Conservation (phyloP, 768 basidiomycete genomes). For the Serendipita vermifera region DNA sequence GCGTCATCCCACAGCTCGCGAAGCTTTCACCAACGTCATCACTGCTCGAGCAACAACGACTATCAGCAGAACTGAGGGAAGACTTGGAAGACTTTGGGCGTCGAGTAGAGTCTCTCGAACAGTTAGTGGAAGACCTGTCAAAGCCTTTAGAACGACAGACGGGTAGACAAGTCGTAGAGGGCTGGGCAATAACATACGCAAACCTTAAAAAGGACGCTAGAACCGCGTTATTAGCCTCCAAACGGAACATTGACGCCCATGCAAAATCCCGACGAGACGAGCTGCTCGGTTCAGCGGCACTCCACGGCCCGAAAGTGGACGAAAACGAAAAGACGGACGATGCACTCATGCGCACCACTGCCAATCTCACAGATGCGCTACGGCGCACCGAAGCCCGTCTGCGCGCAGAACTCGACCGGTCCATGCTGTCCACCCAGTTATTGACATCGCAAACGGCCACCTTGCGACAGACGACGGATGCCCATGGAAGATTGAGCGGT, state of each 20-base stretch:
- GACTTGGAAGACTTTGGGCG: slow-evolving; percentile 51
- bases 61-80: slow-evolving; percentile 61
- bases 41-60: slow-evolving; percentile 52
- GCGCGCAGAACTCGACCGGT: slow-evolving; percentile 86
- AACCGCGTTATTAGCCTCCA: slow-evolving; percentile 58
- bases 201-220: slow-evolving; percentile 55
- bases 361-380: slow-evolving; percentile 78
- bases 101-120: slow-evolving; percentile 60
- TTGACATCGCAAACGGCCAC: slow-evolving; percentile 61
- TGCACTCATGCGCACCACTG: slow-evolving; percentile 73
- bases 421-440: slow-evolving; percentile 73
- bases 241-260: slow-evolving; percentile 53
- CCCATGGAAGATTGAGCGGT: slow-evolving; percentile 61
- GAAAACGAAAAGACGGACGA: slow-evolving; percentile 74
- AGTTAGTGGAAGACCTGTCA: slow-evolving; percentile 57
- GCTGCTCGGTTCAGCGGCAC: slow-evolving; percentile 41
- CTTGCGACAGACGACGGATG: slow-evolving; percentile 55
- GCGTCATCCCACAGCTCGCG: background rate
- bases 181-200: slow-evolving; percentile 23
- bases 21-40: slow-evolving; percentile 20
- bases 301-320: slow-evolving; percentile 27
- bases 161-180: slow-evolving; percentile 37
- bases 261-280: slow-evolving; percentile 52
- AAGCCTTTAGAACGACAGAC: slow-evolving; percentile 38
- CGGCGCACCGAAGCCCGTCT: slow-evolving; percentile 73